Percentiles rank a stretch among this genome's conserved stretches.
phyloP scores from a whole-genome alignment of 495 filamentous ascomycete species.

The Daldinia childiae region DNA sequence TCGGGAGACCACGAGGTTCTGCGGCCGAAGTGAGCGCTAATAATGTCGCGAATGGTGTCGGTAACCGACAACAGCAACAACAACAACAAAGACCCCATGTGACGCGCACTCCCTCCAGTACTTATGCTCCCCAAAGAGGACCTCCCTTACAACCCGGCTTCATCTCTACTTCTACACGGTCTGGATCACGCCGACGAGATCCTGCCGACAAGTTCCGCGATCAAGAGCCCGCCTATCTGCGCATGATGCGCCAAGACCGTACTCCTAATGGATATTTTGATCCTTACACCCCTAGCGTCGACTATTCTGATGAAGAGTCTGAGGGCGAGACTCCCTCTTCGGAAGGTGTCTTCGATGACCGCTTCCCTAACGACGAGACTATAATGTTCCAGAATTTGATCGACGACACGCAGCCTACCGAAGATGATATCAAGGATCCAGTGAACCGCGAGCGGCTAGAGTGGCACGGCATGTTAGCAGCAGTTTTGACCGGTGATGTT shows the following conservation, averaged over 20 bases:
- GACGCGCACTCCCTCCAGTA: constrained; percentile 58
- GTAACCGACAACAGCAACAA: constrained; percentile 20
- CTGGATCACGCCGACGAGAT: constrained; percentile 83
- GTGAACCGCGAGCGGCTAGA: constrained; percentile 91
- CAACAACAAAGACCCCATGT: constrained; percentile 43
- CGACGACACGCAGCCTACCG: constrained; percentile 84
- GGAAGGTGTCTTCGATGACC: constrained; percentile 81
- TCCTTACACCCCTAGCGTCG: constrained; percentile 68
- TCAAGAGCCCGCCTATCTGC: constrained; percentile 59
- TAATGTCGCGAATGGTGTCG: constrained; percentile 38
- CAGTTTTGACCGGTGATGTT: constrained; percentile 94
- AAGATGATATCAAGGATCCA: constrained; percentile 88
- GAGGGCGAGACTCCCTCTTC: constrained; percentile 86
- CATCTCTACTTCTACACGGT: constrained; percentile 60
- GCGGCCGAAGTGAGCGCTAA: constrained; percentile 12
- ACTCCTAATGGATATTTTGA: constrained; percentile 81
- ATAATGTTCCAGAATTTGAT: constrained; percentile 85
- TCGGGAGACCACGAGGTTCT: constrained; percentile 46
- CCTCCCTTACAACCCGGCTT: constrained; percentile 47
- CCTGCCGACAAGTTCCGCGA: constrained; percentile 71
- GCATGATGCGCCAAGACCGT: constrained; percentile 63
- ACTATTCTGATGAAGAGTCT: constrained; percentile 82
- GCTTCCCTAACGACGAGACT: constrained; percentile 86
- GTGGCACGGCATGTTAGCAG: constrained; percentile 98
- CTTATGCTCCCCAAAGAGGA: constrained; percentile 58